Evolutionary conservation across 352 stramenopile genomes (phyloP).

Genomic region (Phytopythium litorale): DNA sequence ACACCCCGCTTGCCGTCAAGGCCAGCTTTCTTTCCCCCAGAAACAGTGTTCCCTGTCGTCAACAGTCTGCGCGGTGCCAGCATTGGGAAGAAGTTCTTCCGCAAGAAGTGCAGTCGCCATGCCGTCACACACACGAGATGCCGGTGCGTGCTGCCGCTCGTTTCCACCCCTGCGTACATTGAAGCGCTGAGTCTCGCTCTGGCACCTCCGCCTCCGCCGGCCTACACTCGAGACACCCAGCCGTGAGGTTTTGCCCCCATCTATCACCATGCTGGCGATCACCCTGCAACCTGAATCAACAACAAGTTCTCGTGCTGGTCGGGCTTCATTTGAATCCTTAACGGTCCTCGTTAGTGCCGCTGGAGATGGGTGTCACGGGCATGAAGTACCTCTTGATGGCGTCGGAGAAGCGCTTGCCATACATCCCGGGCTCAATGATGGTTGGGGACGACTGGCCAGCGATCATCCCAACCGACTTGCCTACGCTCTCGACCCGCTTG

Average conservation of each 20-base stretch:
- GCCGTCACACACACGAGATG: slow-evolving; percentile 52
- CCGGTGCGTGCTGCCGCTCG: slow-evolving; percentile 53
- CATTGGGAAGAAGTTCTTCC: slow-evolving; percentile 44
- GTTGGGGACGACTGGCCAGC: slow-evolving; percentile 96
- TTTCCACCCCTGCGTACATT: slow-evolving; percentile 47
- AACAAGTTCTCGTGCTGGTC: not conserved
- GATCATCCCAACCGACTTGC: slow-evolving; percentile 98
- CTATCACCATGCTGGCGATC: not conserved
- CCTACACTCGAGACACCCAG: not conserved
- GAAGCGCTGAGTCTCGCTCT: slow-evolving; percentile 47
- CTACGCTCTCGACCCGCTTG: slow-evolving; percentile 98
- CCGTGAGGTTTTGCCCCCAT: not conserved
- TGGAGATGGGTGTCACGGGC: slow-evolving; percentile 88
- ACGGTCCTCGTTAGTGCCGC: slow-evolving; percentile 33
- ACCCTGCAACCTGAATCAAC: not conserved
- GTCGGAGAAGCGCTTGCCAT: slow-evolving; percentile 94
- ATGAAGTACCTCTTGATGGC: slow-evolving; percentile 97
- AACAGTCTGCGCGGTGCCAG: slow-evolving; percentile 47
- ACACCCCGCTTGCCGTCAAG: not conserved
- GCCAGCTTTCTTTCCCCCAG: not conserved
- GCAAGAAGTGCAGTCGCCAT: slow-evolving; percentile 57
- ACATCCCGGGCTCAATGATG: slow-evolving; percentile 97
- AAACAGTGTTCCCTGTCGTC: slow-evolving; percentile 38
- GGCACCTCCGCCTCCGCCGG: slow-evolving; percentile 9
- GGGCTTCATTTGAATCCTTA: slow-evolving; percentile 10